Conservation (phyloP, 2,329 filamentous ascomycete genomes). For the Akanthomyces dipterigenus region DNA sequence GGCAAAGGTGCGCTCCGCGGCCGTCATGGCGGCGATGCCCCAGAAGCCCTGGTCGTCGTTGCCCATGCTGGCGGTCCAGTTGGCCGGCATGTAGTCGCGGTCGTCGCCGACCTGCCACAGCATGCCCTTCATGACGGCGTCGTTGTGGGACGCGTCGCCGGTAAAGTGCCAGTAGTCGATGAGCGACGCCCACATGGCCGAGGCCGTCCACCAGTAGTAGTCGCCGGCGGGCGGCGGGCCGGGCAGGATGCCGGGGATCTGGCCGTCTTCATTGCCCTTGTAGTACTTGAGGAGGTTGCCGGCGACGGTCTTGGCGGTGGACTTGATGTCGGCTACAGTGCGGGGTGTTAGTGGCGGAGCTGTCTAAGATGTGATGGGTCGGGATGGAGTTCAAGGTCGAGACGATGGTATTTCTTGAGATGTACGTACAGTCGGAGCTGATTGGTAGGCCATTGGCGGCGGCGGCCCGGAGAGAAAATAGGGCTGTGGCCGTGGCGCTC, state of each 20-base stretch:
- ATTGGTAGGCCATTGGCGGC: neutral
- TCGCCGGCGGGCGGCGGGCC: constrained; percentile 36
- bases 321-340: constrained; percentile 8
- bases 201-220: constrained; percentile 64
- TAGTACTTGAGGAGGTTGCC: constrained; percentile 13
- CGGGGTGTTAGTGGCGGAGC: neutral
- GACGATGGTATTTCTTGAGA: neutral
- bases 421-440: neutral
- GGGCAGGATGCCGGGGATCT: constrained; percentile 25
- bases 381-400: neutral
- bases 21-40: constrained; percentile 66
- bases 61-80: constrained; percentile 46
- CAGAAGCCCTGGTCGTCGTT: constrained; percentile 72
- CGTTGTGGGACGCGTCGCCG: constrained; percentile 53
- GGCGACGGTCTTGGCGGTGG: constrained; percentile 9
- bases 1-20: constrained; percentile 64
- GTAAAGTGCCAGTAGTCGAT: constrained; percentile 62
- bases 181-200: constrained; percentile 56
- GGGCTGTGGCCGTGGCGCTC: neutral
- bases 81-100: constrained; percentile 51
- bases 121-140: constrained; percentile 45
- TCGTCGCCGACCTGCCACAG: constrained; percentile 48
- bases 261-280: constrained; percentile 10
- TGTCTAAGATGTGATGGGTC: too few relatives aligned
- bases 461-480: neutral